phyloP scores from a whole-genome alignment of 345 rosid species.

The Combretum micranthum region DNA sequence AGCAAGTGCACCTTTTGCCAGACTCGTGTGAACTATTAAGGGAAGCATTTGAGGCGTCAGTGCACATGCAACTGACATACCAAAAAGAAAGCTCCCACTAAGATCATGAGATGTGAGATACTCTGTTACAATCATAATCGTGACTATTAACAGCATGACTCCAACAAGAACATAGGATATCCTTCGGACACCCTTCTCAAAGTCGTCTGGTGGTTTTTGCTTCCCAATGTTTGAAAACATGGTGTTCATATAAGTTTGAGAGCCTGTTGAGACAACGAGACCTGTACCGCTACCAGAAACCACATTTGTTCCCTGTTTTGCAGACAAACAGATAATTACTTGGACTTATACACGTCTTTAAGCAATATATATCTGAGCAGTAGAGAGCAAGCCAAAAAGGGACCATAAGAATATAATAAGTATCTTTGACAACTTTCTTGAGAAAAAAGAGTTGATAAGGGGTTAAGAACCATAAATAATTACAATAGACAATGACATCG shows the following conservation, averaged over 20 bases:
- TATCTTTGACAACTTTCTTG: too few relatives aligned
- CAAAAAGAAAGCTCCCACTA: slow-evolving; percentile 51
- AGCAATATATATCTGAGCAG: too few relatives aligned
- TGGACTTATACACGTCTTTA: too few relatives aligned
- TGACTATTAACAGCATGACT: slow-evolving; percentile 47
- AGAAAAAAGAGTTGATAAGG: too few relatives aligned
- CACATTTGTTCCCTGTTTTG: slow-evolving; percentile 59
- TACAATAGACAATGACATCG: too few relatives aligned
- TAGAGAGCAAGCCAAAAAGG: too few relatives aligned
- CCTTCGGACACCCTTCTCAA: slow-evolving; percentile 42
- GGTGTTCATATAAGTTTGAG: slow-evolving; percentile 62
- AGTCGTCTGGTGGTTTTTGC: slow-evolving; percentile 48
- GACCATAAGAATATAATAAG: too few relatives aligned
- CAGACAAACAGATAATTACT: neutral
- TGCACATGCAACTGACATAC: slow-evolving; percentile 60
- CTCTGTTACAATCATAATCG: slow-evolving; percentile 32
- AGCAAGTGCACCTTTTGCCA: slow-evolving; percentile 69
- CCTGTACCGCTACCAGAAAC: slow-evolving; percentile 66
- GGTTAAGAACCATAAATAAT: too few relatives aligned
- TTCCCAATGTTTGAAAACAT: slow-evolving; percentile 53
- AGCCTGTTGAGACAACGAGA: slow-evolving; percentile 61
- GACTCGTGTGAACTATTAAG: slow-evolving; percentile 58
- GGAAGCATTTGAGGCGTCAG: slow-evolving; percentile 84
- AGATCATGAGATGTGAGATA: slow-evolving; percentile 21
- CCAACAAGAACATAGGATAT: slow-evolving; percentile 57